phyloP scores from a whole-genome alignment of 805 yeast species.

The Huiozyma naganishii region DNA sequence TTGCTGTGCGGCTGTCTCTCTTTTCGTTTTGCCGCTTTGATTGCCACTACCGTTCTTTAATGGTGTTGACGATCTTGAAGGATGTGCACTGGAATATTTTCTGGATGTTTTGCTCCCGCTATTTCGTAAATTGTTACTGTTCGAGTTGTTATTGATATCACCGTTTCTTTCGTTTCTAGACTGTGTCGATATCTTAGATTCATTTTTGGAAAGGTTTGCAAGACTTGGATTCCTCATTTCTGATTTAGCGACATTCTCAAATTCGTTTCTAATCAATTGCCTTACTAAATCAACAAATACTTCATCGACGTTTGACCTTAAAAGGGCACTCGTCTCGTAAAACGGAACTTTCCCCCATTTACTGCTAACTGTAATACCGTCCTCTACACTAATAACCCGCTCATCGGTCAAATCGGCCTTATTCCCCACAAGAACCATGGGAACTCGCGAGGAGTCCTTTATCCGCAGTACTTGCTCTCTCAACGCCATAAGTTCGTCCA shows the following conservation, averaged over 20 bases:
- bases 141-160: not conserved
- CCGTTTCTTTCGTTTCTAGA: no score
- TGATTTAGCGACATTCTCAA: conserved; percentile 13
- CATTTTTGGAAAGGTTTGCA: not conserved
- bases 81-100: no score
- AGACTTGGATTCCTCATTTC: conserved; percentile 8
- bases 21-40: no score
- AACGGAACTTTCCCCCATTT: conserved; percentile 87
- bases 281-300: conserved; percentile 82
- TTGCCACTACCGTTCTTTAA: not conserved
- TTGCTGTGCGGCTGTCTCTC: no score
- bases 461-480: conserved; percentile 77
- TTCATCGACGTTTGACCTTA: conserved; percentile 79
- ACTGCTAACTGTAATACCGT: conserved; percentile 73
- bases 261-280: conserved; percentile 48
- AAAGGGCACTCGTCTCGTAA: conserved; percentile 89
- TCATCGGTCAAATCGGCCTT: conserved; percentile 76
- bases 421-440: conserved; percentile 86
- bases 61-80: not conserved
- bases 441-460: conserved; percentile 64
- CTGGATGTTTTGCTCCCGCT: not conserved
- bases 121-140: not conserved
- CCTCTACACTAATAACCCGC: conserved; percentile 66
- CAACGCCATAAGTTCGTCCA: conserved; percentile 66
- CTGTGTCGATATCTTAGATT: conserved; percentile 1